A percentile compares a stretch with the other conserved stretches of the same genome.
Conservation (phyloP, 179 eudicot genomes). For the Actinidia arguta region DNA sequence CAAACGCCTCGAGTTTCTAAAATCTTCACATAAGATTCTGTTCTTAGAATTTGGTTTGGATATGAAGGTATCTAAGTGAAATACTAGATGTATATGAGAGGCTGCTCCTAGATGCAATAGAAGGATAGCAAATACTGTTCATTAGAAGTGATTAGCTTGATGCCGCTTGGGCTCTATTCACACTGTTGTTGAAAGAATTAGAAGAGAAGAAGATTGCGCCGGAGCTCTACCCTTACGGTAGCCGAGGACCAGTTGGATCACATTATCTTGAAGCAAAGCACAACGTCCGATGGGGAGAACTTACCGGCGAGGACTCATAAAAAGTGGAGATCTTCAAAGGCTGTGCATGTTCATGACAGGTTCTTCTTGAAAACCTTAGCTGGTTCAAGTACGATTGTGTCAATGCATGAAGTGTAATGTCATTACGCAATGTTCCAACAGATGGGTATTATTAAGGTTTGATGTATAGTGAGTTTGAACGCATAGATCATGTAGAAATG, state of each 20-base stretch:
- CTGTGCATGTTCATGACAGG: neutral
- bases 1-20: neutral
- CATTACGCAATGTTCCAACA: neutral
- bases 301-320: constrained; percentile 26
- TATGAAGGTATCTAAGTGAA: constrained; percentile 68
- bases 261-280: constrained; percentile 86
- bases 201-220: constrained; percentile 74
- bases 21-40: neutral
- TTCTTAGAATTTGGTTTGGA: neutral
- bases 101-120: constrained; percentile 79
- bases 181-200: constrained; percentile 75
- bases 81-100: constrained; percentile 91
- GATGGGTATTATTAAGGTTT: neutral
- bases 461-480: neutral
- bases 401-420: neutral
- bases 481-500: neutral
- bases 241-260: constrained; percentile 90
- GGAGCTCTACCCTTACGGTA: constrained; percentile 79
- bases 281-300: constrained; percentile 77
- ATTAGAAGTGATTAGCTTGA: constrained; percentile 96
- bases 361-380: neutral
- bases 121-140: constrained; percentile 83
- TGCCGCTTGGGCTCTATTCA: constrained; percentile 89
- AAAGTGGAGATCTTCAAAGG: neutral
- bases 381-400: neutral